Conservation (phyloP, 257 asterid species). For the Gentiana dahurica region DNA sequence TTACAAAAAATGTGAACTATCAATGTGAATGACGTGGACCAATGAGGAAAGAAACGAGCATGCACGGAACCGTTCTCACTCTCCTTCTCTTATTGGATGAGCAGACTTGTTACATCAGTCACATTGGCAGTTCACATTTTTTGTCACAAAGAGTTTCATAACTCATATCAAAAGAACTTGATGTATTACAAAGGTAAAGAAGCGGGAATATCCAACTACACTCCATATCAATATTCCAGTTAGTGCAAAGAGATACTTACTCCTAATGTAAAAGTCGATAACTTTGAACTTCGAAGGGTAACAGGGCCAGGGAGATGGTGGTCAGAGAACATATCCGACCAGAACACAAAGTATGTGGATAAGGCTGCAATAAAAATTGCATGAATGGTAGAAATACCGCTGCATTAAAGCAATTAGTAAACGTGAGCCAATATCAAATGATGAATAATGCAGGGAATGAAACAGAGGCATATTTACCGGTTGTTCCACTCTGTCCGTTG, state of each 20-base stretch:
- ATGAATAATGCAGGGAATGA: not conserved
- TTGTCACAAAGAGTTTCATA: too few relatives aligned
- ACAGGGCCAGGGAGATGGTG: constrained; percentile 36
- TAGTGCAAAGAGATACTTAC: constrained; percentile 26
- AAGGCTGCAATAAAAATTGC: constrained; percentile 66
- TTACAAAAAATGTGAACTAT: too few relatives aligned
- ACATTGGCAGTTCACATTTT: too few relatives aligned
- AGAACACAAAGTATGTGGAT: constrained; percentile 79
- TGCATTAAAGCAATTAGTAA: constrained; percentile 35
- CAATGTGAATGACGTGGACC: too few relatives aligned
- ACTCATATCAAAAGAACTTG: too few relatives aligned
- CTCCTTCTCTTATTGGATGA: too few relatives aligned
- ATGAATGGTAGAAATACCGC: constrained; percentile 84
- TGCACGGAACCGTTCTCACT: too few relatives aligned
- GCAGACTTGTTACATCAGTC: too few relatives aligned
- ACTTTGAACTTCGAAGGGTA: constrained; percentile 58
- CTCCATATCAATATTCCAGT: too few relatives aligned
- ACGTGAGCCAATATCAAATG: constrained; percentile 16
- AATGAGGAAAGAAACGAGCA: too few relatives aligned
- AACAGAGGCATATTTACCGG: constrained; percentile 40
- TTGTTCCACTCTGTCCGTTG: constrained; percentile 87
- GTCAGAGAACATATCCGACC: constrained; percentile 78
- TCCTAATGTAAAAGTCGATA: constrained; percentile 78
- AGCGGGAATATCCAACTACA: too few relatives aligned
- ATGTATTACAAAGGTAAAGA: too few relatives aligned